Conservation (phyloP, 768 basidiomycete genomes). For the Lactarius hengduanensis region DNA sequence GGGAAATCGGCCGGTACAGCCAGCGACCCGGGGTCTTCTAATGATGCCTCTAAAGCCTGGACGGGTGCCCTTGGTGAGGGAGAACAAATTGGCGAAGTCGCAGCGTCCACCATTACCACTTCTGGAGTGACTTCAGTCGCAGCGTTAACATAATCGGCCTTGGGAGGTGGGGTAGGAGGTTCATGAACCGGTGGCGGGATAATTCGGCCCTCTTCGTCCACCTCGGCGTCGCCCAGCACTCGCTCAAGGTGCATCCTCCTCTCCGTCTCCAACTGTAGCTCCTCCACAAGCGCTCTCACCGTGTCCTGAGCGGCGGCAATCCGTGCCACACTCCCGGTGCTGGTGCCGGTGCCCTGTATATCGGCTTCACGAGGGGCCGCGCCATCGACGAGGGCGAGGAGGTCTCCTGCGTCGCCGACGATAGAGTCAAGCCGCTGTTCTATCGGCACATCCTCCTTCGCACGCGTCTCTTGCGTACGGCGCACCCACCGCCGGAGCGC, state of each 20-base stretch:
- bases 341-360: constrained; percentile 29
- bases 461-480: constrained; percentile 45
- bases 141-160: not conserved
- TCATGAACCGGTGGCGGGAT: constrained; percentile 9
- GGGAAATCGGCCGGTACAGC: not conserved
- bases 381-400: constrained; percentile 35
- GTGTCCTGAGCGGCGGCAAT: constrained; percentile 49
- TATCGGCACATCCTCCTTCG: constrained; percentile 21
- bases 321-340: constrained; percentile 52
- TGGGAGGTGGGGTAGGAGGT: constrained; percentile 4
- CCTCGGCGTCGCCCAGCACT: constrained; percentile 29
- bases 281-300: constrained; percentile 51
- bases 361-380: constrained; percentile 32
- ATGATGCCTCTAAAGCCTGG: not conserved
- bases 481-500: constrained; percentile 56
- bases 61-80: not conserved
- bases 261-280: constrained; percentile 56
- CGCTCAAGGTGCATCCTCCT: constrained; percentile 48
- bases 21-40: not conserved
- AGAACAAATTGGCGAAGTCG: constrained; percentile 25
- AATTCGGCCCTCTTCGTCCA: constrained; percentile 17
- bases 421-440: constrained; percentile 17
- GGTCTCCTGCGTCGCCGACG: constrained; percentile 24
- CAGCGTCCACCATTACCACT: constrained; percentile 24
- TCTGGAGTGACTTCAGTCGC: not conserved